phyloP scores from a whole-genome alignment of 495 filamentous ascomycete species.

The Rusavskia elegans region DNA sequence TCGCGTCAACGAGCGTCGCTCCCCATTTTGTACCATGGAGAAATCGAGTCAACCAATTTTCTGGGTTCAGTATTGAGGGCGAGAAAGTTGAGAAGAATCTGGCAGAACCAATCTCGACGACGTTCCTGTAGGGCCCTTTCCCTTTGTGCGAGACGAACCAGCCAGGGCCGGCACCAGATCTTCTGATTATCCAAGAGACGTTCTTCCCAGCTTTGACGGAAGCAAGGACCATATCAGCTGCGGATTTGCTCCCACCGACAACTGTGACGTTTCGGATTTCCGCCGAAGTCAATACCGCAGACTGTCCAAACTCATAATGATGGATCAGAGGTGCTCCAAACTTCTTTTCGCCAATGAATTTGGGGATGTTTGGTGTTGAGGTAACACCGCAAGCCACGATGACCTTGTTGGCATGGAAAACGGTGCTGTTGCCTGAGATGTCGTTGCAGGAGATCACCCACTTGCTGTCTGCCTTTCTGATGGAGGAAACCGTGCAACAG shows the following conservation, averaged over 20 bases:
- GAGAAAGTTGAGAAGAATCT: constrained; percentile 2
- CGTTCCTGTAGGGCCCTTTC: constrained; percentile 1
- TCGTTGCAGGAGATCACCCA: too few relatives aligned
- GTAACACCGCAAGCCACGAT: constrained; percentile 25
- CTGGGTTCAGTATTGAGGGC: constrained; percentile 10
- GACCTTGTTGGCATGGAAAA: constrained; percentile 17
- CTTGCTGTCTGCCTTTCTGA: too few relatives aligned
- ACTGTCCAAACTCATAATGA: constrained; percentile 23
- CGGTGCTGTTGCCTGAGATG: constrained; percentile 1
- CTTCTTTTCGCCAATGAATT: constrained; percentile 12
- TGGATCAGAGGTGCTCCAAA: constrained; percentile 24
- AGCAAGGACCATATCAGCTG: constrained; percentile 27
- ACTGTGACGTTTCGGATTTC: constrained; percentile 17
- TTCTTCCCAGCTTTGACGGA: constrained; percentile 20
- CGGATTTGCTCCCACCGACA: constrained; percentile 27
- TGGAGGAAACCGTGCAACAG: too few relatives aligned
- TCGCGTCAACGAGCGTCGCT: too few relatives aligned
- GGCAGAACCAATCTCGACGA: constrained; percentile 4
- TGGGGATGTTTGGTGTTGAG: constrained; percentile 22
- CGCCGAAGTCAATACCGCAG: constrained; percentile 13
- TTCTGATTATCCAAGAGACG: constrained; percentile 27
- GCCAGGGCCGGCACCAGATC: constrained; percentile 18
- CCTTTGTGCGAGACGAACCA: background rate
- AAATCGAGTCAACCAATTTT: constrained; percentile 18
- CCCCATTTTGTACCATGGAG: constrained; percentile 14